These are phyloP conservation scores for Closterium sp. DNA, from an alignment of 139 green algal species.

Conservation along the genomic window DNA sequence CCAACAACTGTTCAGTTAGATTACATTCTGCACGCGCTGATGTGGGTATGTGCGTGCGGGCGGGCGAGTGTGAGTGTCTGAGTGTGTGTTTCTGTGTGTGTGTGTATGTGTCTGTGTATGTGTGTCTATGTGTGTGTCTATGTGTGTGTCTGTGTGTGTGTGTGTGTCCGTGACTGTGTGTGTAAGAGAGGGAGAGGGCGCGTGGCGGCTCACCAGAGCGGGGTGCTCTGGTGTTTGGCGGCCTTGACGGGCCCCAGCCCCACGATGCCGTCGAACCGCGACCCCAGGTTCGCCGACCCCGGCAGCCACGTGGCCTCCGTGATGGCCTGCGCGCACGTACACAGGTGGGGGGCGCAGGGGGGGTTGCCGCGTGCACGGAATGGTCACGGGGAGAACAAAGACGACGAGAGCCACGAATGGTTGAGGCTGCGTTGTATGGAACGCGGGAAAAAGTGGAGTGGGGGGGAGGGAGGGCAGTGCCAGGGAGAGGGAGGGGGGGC, in stretches of 20 bases:
- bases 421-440: neutral
- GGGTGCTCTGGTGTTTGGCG: slow-evolving; percentile 69
- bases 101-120: no score
- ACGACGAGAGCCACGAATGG: neutral
- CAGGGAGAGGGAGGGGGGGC: no score
- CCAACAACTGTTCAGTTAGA: no score
- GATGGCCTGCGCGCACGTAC: slow-evolving; percentile 22
- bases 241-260: slow-evolving; percentile 93
- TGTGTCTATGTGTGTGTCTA: no score
- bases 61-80: neutral
- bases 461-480: no score
- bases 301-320: slow-evolving; percentile 75
- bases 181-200: no score
- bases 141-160: no score
- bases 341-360: no score
- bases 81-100: no score
- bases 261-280: slow-evolving; percentile 98
- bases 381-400: no score
- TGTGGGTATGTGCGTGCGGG: neutral
- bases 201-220: slow-evolving; percentile 58
- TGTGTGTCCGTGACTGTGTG: no score
- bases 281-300: slow-evolving; percentile 88
- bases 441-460: neutral
- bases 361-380: no score
- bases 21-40: neutral